Evolutionary conservation across 768 basidiomycete genomes (phyloP).

Genomic region (Mycena chlorophos): DNA sequence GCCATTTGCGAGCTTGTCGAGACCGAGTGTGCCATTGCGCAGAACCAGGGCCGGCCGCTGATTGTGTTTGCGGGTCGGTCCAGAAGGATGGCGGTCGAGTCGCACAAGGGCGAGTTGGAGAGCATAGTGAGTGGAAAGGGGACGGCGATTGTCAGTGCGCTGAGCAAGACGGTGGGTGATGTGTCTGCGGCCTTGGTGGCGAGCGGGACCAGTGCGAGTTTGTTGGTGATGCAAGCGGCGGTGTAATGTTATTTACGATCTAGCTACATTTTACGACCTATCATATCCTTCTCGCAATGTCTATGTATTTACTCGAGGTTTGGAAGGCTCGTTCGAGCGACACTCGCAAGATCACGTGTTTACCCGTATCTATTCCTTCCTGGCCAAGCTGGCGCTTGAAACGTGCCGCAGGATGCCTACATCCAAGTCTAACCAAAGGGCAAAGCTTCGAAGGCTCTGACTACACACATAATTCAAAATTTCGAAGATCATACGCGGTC

Average conservation of each 20-base stretch:
- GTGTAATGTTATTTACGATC: not conserved
- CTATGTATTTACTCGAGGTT: too few species aligned
- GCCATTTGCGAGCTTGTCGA: slow-evolving; percentile 48
- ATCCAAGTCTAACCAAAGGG: too few species aligned
- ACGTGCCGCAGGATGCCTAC: too few species aligned
- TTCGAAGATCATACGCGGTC: too few species aligned
- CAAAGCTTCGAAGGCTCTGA: too few species aligned
- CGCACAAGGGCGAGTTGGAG: slow-evolving; percentile 59
- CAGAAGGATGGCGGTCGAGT: slow-evolving; percentile 62
- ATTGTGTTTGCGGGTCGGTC: slow-evolving; percentile 76
- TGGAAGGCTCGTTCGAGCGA: too few species aligned
- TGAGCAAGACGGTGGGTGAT: slow-evolving; percentile 75
- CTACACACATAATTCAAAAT: too few species aligned
- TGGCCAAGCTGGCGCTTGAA: too few species aligned
- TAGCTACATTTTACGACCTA: not conserved
- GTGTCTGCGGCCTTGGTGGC: slow-evolving; percentile 69
- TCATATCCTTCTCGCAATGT: not conserved
- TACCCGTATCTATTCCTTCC: too few species aligned
- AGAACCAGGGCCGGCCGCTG: slow-evolving; percentile 42
- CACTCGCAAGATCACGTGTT: too few species aligned
- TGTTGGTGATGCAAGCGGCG: slow-evolving; percentile 58
- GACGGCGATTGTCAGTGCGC: slow-evolving; percentile 49
- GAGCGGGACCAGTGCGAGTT: slow-evolving; percentile 46
- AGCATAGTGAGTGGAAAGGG: slow-evolving; percentile 43
- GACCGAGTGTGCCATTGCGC: slow-evolving; percentile 21